Base-by-base conservation (phyloP, 164 flowering plant species). In the Magnolia changhungtana region DNA sequence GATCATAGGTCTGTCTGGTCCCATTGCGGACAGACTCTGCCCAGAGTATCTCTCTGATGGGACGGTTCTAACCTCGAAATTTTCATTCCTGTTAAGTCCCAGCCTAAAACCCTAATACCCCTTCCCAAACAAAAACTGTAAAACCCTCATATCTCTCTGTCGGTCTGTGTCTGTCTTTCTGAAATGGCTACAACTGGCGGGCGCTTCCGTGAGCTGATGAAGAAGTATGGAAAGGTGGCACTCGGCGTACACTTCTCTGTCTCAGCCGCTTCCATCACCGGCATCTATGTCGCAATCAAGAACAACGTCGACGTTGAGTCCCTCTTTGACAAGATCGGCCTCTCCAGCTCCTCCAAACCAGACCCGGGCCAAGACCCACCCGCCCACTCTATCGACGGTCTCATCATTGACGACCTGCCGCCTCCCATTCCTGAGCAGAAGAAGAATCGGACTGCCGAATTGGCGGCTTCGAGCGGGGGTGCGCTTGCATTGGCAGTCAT, bases 241-340 rank as follows among this genome's bases (percentile, higher is more conserved):
- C 21, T 96, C 1, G 99, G 93, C 3, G 98, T 96, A 10, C 99
- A 96, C 74, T 82, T 85, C 78, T 81, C 96, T 3, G 92, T 96
- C 64, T 94, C 99, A 16, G 89, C 87, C 0, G 95, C 90, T 20
- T 91, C 98, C 24, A 84, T 94, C 37, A 72, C 90, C 63, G 95
- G 97, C 65, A 89, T 96, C 77, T 94, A 92, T 81, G 74, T 92
- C 58, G 97, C 99, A 80, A 89, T 96, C 70, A 90, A 83, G 73
- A 96, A 84, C 95, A 96, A 96, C 84, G 91, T 92, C 73, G 99
- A 96, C 79, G 98, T 96, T 18, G 95, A 94, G 73, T 78, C 92
- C 4, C 16, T 92, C 71, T 84, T 94, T 74, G 84, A 83, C 50
- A 89, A 84, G 72, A 83, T 88, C 23, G 93, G 93, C 63, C 83